A percentile compares a stretch with the other conserved stretches of the same genome.
Evolutionary conservation across 176 grass and related monocot genomes (phyloP).

Genomic region (Lolium perenne): DNA sequence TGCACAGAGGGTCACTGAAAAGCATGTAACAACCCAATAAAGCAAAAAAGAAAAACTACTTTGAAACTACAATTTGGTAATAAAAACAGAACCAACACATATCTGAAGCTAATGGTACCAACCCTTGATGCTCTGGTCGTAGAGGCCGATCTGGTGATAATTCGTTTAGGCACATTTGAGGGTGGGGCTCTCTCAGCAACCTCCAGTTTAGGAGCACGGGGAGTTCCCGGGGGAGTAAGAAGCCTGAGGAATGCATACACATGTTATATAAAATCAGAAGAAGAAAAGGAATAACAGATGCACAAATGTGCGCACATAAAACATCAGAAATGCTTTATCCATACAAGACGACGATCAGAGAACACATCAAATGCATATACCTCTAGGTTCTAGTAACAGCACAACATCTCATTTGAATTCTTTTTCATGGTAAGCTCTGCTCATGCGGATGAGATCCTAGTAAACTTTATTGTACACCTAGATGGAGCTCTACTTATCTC

Average conservation of each 20-base stretch:
- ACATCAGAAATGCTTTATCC: constrained; percentile 1
- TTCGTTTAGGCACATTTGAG: constrained; percentile 57
- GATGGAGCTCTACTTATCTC: not conserved
- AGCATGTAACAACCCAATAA: constrained; percentile 21
- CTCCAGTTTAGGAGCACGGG: constrained; percentile 56
- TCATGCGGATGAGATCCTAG: constrained; percentile 9
- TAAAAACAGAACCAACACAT: constrained; percentile 33
- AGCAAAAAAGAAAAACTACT: constrained; percentile 18
- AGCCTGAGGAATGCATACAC: constrained; percentile 71
- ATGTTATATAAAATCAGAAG: constrained; percentile 31
- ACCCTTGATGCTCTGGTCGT: constrained; percentile 89
- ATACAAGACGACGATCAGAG: not conserved
- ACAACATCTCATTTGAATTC: not conserved
- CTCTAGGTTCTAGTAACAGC: not conserved
- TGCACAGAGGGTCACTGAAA: constrained; percentile 6
- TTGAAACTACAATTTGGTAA: constrained; percentile 4
- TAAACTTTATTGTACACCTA: not conserved
- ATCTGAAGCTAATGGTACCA: constrained; percentile 16
- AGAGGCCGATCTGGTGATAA: constrained; percentile 65
- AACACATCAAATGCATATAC: constrained; percentile 14
- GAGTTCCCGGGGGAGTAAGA: constrained; percentile 86
- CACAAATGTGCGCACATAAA: not conserved
- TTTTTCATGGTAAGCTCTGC: constrained; percentile 10
- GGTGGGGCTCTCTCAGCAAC: constrained; percentile 59
- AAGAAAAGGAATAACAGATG: not conserved